Percentiles rank a stretch among this genome's conserved stretches.
These are phyloP conservation scores for Blastomyces silverae DNA, from an alignment of 2,329 filamentous ascomycete species.

Conservation along the genomic window DNA sequence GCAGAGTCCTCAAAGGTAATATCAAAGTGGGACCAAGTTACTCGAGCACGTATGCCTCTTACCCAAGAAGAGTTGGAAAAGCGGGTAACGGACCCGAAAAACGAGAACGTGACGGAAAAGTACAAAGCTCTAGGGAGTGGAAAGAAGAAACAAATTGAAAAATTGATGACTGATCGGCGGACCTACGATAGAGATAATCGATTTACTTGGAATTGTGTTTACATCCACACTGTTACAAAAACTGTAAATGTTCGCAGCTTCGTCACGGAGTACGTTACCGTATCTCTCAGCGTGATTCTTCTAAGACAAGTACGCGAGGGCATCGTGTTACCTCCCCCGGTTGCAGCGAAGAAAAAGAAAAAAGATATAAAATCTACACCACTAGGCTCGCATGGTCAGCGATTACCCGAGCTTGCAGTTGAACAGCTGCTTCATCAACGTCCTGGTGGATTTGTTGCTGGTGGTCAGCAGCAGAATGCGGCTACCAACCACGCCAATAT, in stretches of 20 bases:
- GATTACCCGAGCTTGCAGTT: not conserved
- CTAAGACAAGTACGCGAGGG: constrained; percentile 27
- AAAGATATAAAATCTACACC: not conserved
- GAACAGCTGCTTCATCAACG: not conserved
- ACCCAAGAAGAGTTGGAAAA: constrained; percentile 29
- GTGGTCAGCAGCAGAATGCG: not conserved
- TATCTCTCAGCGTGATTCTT: constrained; percentile 33
- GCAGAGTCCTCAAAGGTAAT: constrained; percentile 26
- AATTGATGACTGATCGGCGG: constrained; percentile 32
- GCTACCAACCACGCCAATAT: not conserved
- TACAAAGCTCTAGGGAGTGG: constrained; percentile 28
- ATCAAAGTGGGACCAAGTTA: constrained; percentile 30
- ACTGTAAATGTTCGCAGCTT: constrained; percentile 25
- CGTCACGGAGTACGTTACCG: constrained; percentile 26
- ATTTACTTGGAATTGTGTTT: constrained; percentile 37
- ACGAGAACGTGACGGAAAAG: constrained; percentile 25
- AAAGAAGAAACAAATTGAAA: constrained; percentile 33
- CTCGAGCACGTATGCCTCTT: constrained; percentile 29
- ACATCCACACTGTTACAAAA: constrained; percentile 29
- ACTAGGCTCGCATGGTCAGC: not conserved
- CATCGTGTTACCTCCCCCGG: constrained; percentile 19
- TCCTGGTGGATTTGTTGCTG: not conserved
- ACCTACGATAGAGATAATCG: constrained; percentile 24
- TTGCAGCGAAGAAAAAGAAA: not conserved
- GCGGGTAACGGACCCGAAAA: constrained; percentile 30